Conservation (phyloP, 2,329 filamentous ascomycete species). For the Cyphellophora attinorum region DNA sequence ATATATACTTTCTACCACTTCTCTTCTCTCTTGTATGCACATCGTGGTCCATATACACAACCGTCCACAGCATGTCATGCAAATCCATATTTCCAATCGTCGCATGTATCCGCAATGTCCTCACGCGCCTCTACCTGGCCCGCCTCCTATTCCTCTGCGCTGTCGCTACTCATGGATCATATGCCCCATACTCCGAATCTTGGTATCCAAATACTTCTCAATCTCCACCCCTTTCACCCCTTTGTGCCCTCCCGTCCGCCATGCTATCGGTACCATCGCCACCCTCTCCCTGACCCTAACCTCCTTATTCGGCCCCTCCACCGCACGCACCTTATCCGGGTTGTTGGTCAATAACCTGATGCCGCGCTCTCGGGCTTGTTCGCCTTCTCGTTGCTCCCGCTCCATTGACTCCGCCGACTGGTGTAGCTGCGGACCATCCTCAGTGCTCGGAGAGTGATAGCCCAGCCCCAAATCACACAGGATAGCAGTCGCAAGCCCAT, state of each 20-base stretch:
- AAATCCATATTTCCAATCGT: neutral
- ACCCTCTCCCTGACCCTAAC: conserved; percentile 81
- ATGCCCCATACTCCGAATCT: conserved; percentile 88
- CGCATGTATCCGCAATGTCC: neutral
- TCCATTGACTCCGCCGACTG: no score
- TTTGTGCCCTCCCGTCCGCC: conserved; percentile 67
- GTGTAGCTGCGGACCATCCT: neutral
- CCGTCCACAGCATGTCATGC: neutral
- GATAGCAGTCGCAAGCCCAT: conserved; percentile 94
- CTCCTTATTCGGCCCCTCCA: conserved; percentile 85
- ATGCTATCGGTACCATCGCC: conserved; percentile 89
- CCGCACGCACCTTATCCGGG: conserved; percentile 88
- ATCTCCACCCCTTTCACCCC: conserved; percentile 84
- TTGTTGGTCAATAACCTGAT: conserved; percentile 90
- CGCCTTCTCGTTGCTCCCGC: no score
- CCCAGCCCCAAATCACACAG: conserved; percentile 70
- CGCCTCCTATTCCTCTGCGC: neutral
- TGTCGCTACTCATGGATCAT: conserved; percentile 42
- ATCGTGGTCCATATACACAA: neutral
- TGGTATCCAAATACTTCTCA: conserved; percentile 87
- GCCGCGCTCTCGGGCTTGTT: conserved; percentile 31
- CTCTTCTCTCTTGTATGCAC: neutral
- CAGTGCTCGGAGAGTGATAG: conserved; percentile 7
- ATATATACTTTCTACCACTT: no score
- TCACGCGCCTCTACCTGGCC: neutral